phyloP scores from a whole-genome alignment of 805 yeast species.

The Blastobotrys muscicola region DNA sequence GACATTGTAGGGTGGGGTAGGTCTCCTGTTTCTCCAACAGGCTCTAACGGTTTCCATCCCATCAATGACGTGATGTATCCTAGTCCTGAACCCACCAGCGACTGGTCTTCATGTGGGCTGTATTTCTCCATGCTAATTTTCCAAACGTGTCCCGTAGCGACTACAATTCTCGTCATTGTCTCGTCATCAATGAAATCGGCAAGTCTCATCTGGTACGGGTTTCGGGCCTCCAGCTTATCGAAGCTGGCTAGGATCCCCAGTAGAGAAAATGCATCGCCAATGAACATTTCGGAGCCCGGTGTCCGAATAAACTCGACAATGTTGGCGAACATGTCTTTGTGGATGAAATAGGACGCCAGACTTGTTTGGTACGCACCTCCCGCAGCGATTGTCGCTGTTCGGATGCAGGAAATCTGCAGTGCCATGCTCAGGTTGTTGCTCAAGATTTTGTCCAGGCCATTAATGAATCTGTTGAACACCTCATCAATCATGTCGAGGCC shows the following conservation, averaged over 20 bases:
- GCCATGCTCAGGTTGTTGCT: conserved; percentile 12
- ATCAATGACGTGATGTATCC: conserved; percentile 5
- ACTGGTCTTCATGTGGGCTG: neutral
- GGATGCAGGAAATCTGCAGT: conserved; percentile 21
- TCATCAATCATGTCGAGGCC: conserved; percentile 28
- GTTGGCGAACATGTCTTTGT: conserved; percentile 30
- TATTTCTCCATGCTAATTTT: conserved; percentile 11
- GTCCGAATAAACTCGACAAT: conserved; percentile 25
- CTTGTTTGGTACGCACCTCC: conserved; percentile 26
- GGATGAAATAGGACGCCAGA: conserved; percentile 25
- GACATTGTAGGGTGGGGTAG: conserved; percentile 16
- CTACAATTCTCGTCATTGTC: conserved; percentile 25
- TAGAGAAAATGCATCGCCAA: conserved; percentile 28
- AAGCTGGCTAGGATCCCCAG: conserved; percentile 31
- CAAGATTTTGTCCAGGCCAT: conserved; percentile 20
- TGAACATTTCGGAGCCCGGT: conserved; percentile 16
- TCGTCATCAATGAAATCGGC: conserved; percentile 32
- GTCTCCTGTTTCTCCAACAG: neutral
- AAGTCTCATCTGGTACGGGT: conserved; percentile 29
- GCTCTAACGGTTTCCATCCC: neutral
- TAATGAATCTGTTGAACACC: conserved; percentile 23
- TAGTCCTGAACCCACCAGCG: conserved; percentile 1
- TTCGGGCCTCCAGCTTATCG: conserved; percentile 27
- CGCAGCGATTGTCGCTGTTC: conserved; percentile 23
- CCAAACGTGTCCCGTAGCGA: conserved; percentile 21